Percentiles rank a stretch among this genome's conserved stretches.
Evolutionary conservation across 2,329 filamentous ascomycete genomes (phyloP).

Genomic region (Colletotrichum melonis): DNA sequence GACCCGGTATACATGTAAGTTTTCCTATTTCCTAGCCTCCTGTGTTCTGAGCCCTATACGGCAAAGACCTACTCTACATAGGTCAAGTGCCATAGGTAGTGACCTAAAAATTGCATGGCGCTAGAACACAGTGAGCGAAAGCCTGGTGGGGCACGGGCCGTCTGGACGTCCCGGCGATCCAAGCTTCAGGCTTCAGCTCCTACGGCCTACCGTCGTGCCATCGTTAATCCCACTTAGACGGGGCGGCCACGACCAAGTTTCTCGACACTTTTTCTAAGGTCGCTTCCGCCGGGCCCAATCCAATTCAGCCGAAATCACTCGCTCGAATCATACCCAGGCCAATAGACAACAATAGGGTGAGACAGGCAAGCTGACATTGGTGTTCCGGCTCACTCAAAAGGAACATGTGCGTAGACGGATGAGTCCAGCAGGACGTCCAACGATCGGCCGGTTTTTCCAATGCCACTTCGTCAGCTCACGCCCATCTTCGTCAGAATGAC

Average conservation of each 20-base stretch:
- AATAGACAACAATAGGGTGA: background rate
- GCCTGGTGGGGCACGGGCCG: slow-evolving; percentile 28
- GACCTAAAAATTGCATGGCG: slow-evolving; percentile 10
- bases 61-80: too few relatives aligned
- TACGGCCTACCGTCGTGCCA: background rate
- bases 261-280: background rate
- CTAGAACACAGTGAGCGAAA: background rate
- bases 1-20: too few relatives aligned
- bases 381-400: background rate
- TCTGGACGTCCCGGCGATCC: slow-evolving; percentile 3
- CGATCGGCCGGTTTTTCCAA: slow-evolving; percentile 24
- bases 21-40: background rate
- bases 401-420: background rate
- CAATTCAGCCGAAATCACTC: slow-evolving; percentile 13
- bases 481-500: slow-evolving; percentile 3
- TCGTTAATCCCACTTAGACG: background rate
- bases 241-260: background rate
- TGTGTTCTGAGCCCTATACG: background rate
- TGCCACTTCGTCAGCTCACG: slow-evolving; percentile 3
- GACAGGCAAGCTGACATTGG: background rate
- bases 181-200: slow-evolving; percentile 8
- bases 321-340: background rate
- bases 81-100: background rate
- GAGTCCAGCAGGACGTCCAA: slow-evolving; percentile 1
- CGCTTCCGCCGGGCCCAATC: background rate